A percentile compares a stretch with the other conserved stretches of the same genome.
phyloP scores from a whole-genome alignment of 2,329 filamentous ascomycete genomes.

The Tolypocladium cylindrosporum region DNA sequence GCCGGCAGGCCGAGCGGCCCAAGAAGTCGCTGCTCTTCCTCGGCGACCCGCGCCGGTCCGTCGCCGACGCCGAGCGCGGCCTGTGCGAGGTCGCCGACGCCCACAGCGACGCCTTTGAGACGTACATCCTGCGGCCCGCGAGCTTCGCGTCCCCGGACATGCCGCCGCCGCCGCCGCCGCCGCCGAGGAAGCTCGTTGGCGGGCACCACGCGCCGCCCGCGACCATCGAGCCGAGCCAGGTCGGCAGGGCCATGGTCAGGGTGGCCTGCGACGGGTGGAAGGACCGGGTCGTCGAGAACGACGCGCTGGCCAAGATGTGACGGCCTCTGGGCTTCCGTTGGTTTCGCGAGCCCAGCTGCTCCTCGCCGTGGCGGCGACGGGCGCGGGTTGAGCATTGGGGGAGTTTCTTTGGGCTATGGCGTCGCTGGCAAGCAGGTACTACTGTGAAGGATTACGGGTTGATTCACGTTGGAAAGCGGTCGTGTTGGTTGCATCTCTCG shows the following conservation, averaged over 20 bases:
- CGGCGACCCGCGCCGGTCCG: conserved; percentile 24
- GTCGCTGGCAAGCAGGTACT: not conserved
- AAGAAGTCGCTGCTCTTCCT: conserved; percentile 24
- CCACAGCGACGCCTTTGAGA: conserved; percentile 20
- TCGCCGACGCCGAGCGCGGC: conserved; percentile 28
- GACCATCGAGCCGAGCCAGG: conserved; percentile 22
- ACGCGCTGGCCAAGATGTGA: conserved; percentile 19
- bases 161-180: conserved; percentile 7
- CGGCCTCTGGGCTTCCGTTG: not conserved
- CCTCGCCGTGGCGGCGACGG: not conserved
- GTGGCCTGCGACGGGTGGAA: conserved; percentile 25
- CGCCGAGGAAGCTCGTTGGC: conserved; percentile 13
- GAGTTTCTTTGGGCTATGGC: not conserved
- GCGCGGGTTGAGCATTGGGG: not conserved
- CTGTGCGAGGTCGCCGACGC: conserved; percentile 26
- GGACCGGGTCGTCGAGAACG: conserved; percentile 23
- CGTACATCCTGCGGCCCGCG: conserved; percentile 26
- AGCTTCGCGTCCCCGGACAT: conserved; percentile 17
- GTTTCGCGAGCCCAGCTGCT: not conserved
- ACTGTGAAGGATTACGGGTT: not conserved
- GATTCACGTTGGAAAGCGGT: too few relatives aligned
- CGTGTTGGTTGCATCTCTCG: not conserved
- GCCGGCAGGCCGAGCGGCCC: conserved; percentile 21
- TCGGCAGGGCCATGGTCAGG: conserved; percentile 25
- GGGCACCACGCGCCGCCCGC: conserved; percentile 17